Conservation (phyloP, 23 red algal genomes). For the Gracilaria vermiculophylla region DNA sequence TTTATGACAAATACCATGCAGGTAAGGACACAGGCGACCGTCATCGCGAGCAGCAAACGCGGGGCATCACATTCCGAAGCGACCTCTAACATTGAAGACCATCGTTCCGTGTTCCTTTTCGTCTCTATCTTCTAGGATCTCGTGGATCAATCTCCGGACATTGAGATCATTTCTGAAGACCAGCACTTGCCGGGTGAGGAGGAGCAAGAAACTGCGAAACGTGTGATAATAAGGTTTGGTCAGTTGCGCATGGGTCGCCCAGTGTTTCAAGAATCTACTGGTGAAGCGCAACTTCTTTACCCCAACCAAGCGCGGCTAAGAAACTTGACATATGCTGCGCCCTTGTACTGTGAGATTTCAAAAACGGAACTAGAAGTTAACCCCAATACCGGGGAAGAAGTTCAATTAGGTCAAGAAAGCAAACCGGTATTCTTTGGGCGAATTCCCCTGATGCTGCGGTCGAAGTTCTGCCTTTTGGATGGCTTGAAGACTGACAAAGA, state of each 20-base stretch:
- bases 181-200: conserved; percentile 88
- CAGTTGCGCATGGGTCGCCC: conserved; percentile 86
- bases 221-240: conserved; percentile 86
- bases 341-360: conserved; percentile 90
- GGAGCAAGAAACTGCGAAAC: conserved; percentile 57
- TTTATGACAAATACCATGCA: conserved; percentile 92
- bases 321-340: conserved; percentile 90
- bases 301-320: conserved; percentile 94
- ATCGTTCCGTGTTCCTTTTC: neutral
- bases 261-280: conserved; percentile 87
- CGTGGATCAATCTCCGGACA: conserved; percentile 84
- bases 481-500: conserved; percentile 56
- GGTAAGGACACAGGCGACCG: neutral
- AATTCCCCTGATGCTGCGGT: conserved; percentile 96
- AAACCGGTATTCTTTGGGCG: conserved; percentile 69
- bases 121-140: conserved; percentile 42
- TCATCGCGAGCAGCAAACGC: neutral
- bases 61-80: neutral
- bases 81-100: neutral
- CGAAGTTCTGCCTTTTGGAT: conserved; percentile 78
- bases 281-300: conserved; percentile 76
- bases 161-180: conserved; percentile 84
- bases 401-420: conserved; percentile 29
- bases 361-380: conserved; percentile 38
- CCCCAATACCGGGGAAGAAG: conserved; percentile 56